phyloP scores from a whole-genome alignment of 495 filamentous ascomycete species.

The Daldinia concentrica region DNA sequence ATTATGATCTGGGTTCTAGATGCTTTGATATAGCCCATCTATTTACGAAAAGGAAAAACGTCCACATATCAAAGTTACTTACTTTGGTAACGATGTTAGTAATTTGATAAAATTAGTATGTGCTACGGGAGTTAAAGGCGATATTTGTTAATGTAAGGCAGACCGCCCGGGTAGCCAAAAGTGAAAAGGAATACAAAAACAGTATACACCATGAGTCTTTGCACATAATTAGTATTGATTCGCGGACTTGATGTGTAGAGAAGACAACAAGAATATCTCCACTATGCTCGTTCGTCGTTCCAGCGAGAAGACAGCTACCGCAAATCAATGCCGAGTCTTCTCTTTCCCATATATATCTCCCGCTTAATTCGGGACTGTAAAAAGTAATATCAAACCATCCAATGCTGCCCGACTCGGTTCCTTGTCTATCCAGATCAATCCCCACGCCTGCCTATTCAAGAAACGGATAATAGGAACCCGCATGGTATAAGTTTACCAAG shows the following conservation, averaged over 20 bases:
- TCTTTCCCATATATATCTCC: constrained; percentile 15
- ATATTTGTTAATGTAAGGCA: not conserved
- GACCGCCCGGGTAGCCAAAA: not conserved
- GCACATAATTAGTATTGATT: constrained; percentile 28
- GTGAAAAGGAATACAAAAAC: not conserved
- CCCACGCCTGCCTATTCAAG: constrained; percentile 36
- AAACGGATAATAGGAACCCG: constrained; percentile 32
- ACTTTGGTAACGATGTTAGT: not conserved
- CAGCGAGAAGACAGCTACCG: constrained; percentile 31
- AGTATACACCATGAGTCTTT: not conserved
- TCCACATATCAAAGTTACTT: no score
- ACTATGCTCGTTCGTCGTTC: constrained; percentile 21
- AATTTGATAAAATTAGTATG: not conserved
- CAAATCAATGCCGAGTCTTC: constrained; percentile 9
- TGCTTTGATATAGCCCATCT: not conserved
- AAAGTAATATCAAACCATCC: constrained; percentile 39
- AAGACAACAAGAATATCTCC: constrained; percentile 12
- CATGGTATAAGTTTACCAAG: constrained; percentile 24
- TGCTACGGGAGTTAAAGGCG: not conserved
- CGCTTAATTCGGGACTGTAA: constrained; percentile 4
- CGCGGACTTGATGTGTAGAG: constrained; percentile 15
- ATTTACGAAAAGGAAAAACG: not conserved
- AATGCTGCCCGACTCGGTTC: constrained; percentile 28
- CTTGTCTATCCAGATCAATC: constrained; percentile 36
- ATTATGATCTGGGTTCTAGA: not conserved